Conservation (phyloP, 1,284 basidiomycete genomes). For the Phlebopus sp. region DNA sequence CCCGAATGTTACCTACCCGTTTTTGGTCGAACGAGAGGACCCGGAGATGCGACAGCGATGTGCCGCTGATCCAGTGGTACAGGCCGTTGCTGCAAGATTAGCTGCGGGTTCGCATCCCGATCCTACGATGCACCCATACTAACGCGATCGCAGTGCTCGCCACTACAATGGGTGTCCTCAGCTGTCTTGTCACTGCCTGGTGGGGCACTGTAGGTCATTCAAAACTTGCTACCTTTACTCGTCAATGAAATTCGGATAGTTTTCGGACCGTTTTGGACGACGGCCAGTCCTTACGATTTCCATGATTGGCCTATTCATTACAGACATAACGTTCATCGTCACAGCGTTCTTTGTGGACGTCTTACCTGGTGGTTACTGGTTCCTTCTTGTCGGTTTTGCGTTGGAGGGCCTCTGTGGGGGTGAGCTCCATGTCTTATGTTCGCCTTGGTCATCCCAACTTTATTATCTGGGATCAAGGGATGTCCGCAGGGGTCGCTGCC, state of each 20-base stretch:
- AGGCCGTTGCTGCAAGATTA: constrained; percentile 68
- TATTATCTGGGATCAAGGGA: constrained; percentile 13
- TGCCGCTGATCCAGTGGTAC: constrained; percentile 68
- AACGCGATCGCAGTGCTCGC: constrained; percentile 47
- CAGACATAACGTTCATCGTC: constrained; percentile 66
- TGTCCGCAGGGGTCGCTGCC: constrained; percentile 17
- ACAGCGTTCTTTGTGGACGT: constrained; percentile 57
- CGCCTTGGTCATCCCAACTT: neutral
- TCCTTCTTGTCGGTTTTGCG: constrained; percentile 70
- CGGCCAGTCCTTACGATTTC: constrained; percentile 62
- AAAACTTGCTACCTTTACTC: neutral
- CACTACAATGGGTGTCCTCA: constrained; percentile 68
- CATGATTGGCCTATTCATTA: constrained; percentile 60
- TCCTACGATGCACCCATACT: constrained; percentile 4
- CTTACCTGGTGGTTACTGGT: constrained; percentile 81
- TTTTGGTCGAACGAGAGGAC: neutral
- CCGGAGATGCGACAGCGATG: constrained; percentile 40
- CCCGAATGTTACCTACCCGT: neutral
- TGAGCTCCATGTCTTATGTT: constrained; percentile 28
- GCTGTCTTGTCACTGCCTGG: constrained; percentile 76
- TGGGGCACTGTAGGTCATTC: constrained; percentile 63
- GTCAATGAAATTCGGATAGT: constrained; percentile 35
- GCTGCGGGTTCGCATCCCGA: constrained; percentile 46
- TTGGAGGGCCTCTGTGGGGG: constrained; percentile 82
- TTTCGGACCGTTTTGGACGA: constrained; percentile 81